phyloP scores from a whole-genome alignment of 176 grass and related monocot genomes.

The Ampelocalamus luodianensis region DNA sequence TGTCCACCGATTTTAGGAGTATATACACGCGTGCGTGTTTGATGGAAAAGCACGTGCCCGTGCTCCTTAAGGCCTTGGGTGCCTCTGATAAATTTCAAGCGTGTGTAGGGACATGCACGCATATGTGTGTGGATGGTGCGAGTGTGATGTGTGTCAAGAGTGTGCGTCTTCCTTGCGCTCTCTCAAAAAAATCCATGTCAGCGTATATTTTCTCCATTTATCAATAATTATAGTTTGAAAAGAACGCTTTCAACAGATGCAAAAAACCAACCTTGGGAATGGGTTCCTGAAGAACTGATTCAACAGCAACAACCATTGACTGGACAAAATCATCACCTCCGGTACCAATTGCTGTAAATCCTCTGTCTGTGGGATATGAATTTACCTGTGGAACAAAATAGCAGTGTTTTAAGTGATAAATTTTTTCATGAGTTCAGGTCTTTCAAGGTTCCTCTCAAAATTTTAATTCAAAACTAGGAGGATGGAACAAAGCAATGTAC shows the following conservation, averaged over 20 bases:
- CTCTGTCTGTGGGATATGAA: conserved; percentile 85
- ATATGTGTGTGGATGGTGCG: too few species aligned
- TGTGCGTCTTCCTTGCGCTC: too few species aligned
- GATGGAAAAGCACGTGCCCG: too few species aligned
- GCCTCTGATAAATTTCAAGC: too few species aligned
- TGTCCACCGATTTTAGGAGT: too few species aligned
- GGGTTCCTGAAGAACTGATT: conserved; percentile 87
- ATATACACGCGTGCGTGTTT: too few species aligned
- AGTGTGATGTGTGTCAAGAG: too few species aligned
- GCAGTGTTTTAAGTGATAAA: conserved; percentile 8
- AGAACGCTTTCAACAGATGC: background rate
- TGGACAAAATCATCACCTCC: conserved; percentile 99
- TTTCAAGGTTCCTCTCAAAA: conserved; percentile 1
- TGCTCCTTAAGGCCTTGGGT: too few species aligned
- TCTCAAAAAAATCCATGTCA: background rate
- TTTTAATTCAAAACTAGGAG: conserved; percentile 8
- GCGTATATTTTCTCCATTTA: background rate
- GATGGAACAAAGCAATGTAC: background rate
- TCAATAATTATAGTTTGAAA: background rate
- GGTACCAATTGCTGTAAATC: conserved; percentile 95
- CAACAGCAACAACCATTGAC: conserved; percentile 91
- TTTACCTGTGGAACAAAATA: conserved; percentile 67
- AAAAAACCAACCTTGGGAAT: conserved; percentile 76
- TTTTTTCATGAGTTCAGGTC: background rate
- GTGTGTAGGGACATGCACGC: too few species aligned